Conservation (phyloP, 306 rosid genomes). For the Castanea mollissima region DNA sequence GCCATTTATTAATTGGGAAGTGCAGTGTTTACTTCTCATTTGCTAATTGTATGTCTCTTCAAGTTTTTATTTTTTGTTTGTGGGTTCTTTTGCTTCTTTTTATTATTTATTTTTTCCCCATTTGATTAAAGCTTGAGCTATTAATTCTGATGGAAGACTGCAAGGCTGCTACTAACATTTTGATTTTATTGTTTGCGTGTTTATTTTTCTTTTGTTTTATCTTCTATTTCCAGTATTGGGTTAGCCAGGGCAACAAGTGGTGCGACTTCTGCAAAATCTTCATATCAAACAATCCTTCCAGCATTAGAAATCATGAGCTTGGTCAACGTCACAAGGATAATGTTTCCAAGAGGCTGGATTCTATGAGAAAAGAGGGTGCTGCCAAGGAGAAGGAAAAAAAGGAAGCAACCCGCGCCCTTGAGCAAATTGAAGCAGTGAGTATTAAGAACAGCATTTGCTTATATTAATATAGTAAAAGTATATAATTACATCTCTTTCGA, state of each 20-base stretch:
- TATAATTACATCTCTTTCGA: neutral
- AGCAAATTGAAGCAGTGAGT: slow-evolving; percentile 90
- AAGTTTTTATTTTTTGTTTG: neutral
- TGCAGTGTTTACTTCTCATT: no score
- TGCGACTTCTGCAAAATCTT: slow-evolving; percentile 93
- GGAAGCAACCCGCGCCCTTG: slow-evolving; percentile 62
- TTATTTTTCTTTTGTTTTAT: neutral
- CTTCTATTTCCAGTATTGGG: slow-evolving; percentile 74
- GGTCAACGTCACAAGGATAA: slow-evolving; percentile 88
- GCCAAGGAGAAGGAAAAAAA: slow-evolving; percentile 88
- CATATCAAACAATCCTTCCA: slow-evolving; percentile 77
- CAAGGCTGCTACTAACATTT: slow-evolving; percentile 1
- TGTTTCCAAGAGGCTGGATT: slow-evolving; percentile 76
- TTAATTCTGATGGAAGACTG: neutral
- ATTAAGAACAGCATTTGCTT: neutral
- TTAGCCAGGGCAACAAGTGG: slow-evolving; percentile 99
- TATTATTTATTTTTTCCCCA: neutral
- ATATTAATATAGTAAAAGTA: neutral
- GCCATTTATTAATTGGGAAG: neutral
- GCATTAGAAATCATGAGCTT: slow-evolving; percentile 91
- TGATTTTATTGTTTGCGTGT: neutral
- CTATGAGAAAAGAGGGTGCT: slow-evolving; percentile 81
- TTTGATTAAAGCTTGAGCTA: neutral
- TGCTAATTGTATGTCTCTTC: neutral
- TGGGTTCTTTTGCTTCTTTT: neutral